Conservation (phyloP, 2,329 filamentous ascomycete genomes). For the Verticillium nubilum region DNA sequence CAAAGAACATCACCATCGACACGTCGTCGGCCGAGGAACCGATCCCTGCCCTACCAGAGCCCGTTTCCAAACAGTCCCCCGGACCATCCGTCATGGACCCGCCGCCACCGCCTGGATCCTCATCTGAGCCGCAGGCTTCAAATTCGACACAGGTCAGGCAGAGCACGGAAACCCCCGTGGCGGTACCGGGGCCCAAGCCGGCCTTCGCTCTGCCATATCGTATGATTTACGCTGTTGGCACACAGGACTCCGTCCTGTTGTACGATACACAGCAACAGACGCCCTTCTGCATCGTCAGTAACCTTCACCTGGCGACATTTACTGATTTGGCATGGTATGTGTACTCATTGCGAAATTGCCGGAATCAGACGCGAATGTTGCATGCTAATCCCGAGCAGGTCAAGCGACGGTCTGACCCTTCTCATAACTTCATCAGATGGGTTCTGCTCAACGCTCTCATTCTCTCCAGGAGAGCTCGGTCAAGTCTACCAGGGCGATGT, state of each 20-base stretch:
- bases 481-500: slow-evolving; percentile 70
- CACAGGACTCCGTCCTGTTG: slow-evolving; percentile 87
- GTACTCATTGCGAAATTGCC: neutral
- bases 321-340: slow-evolving; percentile 91
- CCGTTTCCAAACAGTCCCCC: slow-evolving; percentile 59
- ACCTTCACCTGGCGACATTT: slow-evolving; percentile 94
- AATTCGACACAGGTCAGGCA: slow-evolving; percentile 27
- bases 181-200: slow-evolving; percentile 49
- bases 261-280: slow-evolving; percentile 98
- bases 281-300: slow-evolving; percentile 90
- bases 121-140: slow-evolving; percentile 39
- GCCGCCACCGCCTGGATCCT: slow-evolving; percentile 57
- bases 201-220: slow-evolving; percentile 86
- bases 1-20: slow-evolving; percentile 90
- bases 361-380: too few species aligned
- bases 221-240: slow-evolving; percentile 94
- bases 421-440: slow-evolving; percentile 98
- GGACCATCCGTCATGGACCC: slow-evolving; percentile 72
- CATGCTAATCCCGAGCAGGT: slow-evolving; percentile 25
- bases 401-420: slow-evolving; percentile 50
- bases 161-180: slow-evolving; percentile 6
- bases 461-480: slow-evolving; percentile 77
- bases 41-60: slow-evolving; percentile 79
- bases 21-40: slow-evolving; percentile 83
- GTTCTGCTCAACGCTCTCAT: slow-evolving; percentile 90